phyloP scores from a whole-genome alignment of 805 yeast genomes.

The Yarrowia sp. region DNA sequence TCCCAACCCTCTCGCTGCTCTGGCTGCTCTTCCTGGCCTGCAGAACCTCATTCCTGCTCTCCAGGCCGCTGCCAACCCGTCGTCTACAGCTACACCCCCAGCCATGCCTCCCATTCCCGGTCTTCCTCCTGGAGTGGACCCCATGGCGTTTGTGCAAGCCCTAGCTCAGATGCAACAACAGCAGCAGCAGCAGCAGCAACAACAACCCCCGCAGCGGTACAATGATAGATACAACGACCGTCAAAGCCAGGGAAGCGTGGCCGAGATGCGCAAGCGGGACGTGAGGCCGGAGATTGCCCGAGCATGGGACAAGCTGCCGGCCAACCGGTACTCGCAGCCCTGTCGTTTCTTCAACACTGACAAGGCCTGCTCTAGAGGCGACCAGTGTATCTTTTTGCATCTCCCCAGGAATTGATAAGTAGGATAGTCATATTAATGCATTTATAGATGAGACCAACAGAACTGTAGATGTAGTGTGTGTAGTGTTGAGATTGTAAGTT shows the following conservation, averaged over 20 bases:
- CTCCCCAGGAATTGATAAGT: neutral
- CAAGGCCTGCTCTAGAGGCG: slow-evolving; percentile 29
- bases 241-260: neutral
- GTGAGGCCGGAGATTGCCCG: slow-evolving; percentile 17
- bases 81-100: neutral
- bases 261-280: slow-evolving; percentile 25
- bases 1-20: slow-evolving; percentile 25
- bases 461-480: no score
- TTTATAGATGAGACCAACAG: no score
- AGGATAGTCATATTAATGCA: neutral
- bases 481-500: no score
- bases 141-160: slow-evolving; percentile 33
- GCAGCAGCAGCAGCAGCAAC: neutral
- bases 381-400: slow-evolving; percentile 38
- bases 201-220: neutral
- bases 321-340: slow-evolving; percentile 34
- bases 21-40: slow-evolving; percentile 27
- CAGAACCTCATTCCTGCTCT: slow-evolving; percentile 17
- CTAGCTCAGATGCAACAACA: slow-evolving; percentile 27
- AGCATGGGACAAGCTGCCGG: slow-evolving; percentile 17
- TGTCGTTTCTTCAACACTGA: slow-evolving; percentile 30
- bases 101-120: slow-evolving; percentile 18
- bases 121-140: slow-evolving; percentile 18
- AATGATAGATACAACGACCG: slow-evolving; percentile 1
- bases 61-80: slow-evolving; percentile 6